Conservation (phyloP, 257 asterid genomes). For the Petunia axillaris region DNA sequence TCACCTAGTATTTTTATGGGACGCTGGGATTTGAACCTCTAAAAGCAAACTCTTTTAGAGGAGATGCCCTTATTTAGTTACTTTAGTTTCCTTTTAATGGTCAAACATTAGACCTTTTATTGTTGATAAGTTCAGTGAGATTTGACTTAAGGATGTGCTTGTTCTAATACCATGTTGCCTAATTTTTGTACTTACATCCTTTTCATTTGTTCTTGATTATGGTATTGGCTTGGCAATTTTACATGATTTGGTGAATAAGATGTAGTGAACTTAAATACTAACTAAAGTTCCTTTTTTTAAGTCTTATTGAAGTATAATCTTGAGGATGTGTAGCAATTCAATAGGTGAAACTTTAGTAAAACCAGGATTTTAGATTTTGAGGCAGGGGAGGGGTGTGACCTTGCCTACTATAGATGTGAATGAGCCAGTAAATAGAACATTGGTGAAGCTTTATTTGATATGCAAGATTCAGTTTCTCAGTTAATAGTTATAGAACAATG, state of each 20-base stretch:
- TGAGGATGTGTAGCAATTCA: slow-evolving; percentile 2
- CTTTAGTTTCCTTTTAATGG: too few relatives aligned
- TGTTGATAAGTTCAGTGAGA: too few relatives aligned
- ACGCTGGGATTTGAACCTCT: too few relatives aligned
- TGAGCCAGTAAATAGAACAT: not conserved
- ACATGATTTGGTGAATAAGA: not conserved
- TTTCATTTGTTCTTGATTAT: too few relatives aligned
- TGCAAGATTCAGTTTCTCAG: not conserved
- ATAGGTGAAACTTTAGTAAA: not conserved
- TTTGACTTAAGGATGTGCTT: too few relatives aligned
- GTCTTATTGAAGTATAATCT: not conserved
- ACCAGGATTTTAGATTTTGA: not conserved
- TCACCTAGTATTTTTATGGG: too few relatives aligned
- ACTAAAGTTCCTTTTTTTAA: not conserved
- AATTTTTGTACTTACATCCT: too few relatives aligned
- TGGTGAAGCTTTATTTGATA: not conserved
- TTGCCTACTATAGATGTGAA: not conserved
- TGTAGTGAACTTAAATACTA: not conserved
- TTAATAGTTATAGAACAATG: not conserved
- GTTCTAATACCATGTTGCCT: too few relatives aligned
- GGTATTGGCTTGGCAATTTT: not conserved
- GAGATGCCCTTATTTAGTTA: too few relatives aligned
- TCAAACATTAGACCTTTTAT: too few relatives aligned
- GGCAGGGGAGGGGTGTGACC: not conserved
- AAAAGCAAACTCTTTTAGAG: too few relatives aligned